These are phyloP conservation scores for Paramecium biaurelia DNA, from an alignment of 73 alveolate species.

Conservation along the genomic window DNA sequence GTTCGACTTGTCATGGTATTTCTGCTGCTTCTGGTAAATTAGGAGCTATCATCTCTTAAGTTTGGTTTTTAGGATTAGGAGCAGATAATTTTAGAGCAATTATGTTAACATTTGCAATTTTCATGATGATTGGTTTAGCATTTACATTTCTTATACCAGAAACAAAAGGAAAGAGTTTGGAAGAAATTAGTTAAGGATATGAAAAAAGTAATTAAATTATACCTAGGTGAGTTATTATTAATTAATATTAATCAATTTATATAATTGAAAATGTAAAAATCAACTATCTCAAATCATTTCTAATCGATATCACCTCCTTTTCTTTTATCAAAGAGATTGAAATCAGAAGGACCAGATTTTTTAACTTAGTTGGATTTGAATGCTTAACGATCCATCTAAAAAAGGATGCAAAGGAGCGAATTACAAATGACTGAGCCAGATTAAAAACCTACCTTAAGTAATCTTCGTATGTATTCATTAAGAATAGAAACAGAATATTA, in stretches of 20 bases:
- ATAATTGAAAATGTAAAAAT: background rate
- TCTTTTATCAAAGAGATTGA: background rate
- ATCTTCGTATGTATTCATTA: background rate
- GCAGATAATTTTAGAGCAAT: background rate
- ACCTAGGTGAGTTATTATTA: background rate
- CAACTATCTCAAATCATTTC: background rate
- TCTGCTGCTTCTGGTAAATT: slow-evolving; percentile 38
- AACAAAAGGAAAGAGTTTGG: slow-evolving; percentile 32
- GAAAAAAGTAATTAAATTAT: background rate
- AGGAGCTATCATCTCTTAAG: background rate
- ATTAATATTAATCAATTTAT: background rate
- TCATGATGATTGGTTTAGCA: background rate
- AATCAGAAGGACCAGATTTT: background rate
- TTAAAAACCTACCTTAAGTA: background rate
- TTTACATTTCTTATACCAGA: slow-evolving; percentile 35
- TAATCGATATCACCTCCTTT: background rate
- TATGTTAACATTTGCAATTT: background rate
- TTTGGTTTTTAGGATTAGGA: slow-evolving; percentile 12
- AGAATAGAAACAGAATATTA: background rate
- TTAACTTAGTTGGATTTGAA: background rate
- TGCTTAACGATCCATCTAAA: background rate
- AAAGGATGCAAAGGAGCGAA: background rate
- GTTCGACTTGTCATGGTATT: slow-evolving; percentile 61
- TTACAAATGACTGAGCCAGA: background rate
- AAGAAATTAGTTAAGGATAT: background rate